Base-by-base conservation (phyloP, 108 stramenopile species). In the Chaetoceros tenuissimus region DNA sequence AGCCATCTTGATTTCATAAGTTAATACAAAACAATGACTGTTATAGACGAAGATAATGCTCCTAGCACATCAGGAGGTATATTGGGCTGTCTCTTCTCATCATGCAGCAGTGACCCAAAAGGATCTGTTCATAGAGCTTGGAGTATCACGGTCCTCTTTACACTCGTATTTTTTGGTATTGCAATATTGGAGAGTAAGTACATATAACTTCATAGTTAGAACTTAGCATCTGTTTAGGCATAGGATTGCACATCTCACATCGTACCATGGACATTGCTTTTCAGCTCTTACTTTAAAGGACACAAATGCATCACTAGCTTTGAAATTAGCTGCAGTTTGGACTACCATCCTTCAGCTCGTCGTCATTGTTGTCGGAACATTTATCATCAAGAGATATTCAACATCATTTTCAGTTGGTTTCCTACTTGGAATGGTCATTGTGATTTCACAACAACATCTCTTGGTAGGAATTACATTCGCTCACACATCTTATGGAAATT, bases 121-220 rank as follows among this genome's bases (percentile, higher is more conserved):
- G 72, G 78, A 31, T 80, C 82, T 16, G 79, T 90, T 50, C 89
- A 90, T 64, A 65, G 89, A 59, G 81, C 82, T n/a, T 90, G 89
- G 89, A 84, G 79, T 26, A 66, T 84, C 8, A 77, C 66, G 31
- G 62, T 90, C 13, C 45, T 90, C 22, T 82, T 80, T 60, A 69
- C 84, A 40, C 62, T 81, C 0, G 7, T 84, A 18, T 86, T 81
- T 60, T 84, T 86, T 63, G 53, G 73, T 0, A 28, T 84, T 47
- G 62, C 83, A 13, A 62, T 82, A 18, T 59, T 84, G 44, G 89
- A 90, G 62, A 82, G 89, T 90, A 62, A 80, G 89, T 69, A 1
- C 18, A 21, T 20, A 28, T 53, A 2, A 45, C 24, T 24, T 18
- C 7, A 2, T 19, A 43, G 21, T 10, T 16, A 28, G 23, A 19